A percentile compares a stretch with the other conserved stretches of the same genome.
These are phyloP conservation scores for Globisporangium cylindrosporum DNA, from an alignment of 352 stramenopile species.

Conservation along the genomic window DNA sequence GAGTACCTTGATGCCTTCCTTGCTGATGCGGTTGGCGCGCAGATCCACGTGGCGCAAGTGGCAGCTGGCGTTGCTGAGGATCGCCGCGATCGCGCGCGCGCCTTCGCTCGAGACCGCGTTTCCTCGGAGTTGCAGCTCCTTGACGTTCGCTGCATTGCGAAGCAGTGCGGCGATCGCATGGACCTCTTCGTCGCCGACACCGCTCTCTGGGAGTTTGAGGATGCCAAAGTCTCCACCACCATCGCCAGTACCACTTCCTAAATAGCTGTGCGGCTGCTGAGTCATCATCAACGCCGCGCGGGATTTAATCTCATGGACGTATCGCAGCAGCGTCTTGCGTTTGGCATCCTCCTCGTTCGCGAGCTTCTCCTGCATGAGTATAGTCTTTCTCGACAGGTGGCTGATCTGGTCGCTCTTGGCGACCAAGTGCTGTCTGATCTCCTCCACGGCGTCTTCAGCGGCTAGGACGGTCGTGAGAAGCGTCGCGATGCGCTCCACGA, in stretches of 20 bases:
- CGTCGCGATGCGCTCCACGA: constrained; percentile 88
- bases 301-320: constrained; percentile 93
- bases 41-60: constrained; percentile 89
- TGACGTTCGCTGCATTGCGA: constrained; percentile 86
- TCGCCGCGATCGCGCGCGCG: constrained; percentile 89
- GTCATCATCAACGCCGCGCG: constrained; percentile 24
- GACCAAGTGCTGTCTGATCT: constrained; percentile 46
- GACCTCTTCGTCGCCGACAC: constrained; percentile 94
- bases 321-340: constrained; percentile 92
- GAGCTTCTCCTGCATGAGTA: constrained; percentile 81
- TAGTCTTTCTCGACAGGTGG: constrained; percentile 67
- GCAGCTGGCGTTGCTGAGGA: constrained; percentile 80
- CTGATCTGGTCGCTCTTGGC: constrained; percentile 81
- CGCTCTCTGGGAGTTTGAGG: constrained; percentile 86
- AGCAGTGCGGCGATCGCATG: constrained; percentile 93
- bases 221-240: constrained; percentile 26
- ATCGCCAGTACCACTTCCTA: constrained; percentile 8
- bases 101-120: constrained; percentile 93
- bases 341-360: constrained; percentile 94
- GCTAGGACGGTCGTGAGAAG: constrained; percentile 70
- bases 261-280: constrained; percentile 5
- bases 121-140: constrained; percentile 90
- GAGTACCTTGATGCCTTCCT: constrained; percentile 91
- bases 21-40: constrained; percentile 88
- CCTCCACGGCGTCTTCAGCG: constrained; percentile 67